phyloP scores from a whole-genome alignment of 1,284 basidiomycete genomes.

The Cryptococcus sp. region DNA sequence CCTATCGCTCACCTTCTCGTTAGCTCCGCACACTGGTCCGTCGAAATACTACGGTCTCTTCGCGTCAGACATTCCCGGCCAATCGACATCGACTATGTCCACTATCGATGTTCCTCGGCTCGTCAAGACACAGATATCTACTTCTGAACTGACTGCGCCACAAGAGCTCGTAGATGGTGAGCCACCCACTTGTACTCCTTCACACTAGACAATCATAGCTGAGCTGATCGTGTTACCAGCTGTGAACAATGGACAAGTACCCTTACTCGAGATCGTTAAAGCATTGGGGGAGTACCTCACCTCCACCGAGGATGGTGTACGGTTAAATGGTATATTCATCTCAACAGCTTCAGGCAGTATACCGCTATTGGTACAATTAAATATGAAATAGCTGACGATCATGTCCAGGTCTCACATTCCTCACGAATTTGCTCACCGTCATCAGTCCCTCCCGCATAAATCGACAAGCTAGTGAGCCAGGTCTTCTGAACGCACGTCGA shows the following conservation, averaged over 20 bases:
- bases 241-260: conserved; percentile 62
- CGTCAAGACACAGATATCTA: conserved; percentile 47
- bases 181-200: conserved; percentile 6
- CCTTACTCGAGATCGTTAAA: conserved; percentile 82
- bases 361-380: not conserved
- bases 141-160: conserved; percentile 41
- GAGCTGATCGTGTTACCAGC: conserved; percentile 56
- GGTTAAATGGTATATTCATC: conserved; percentile 69
- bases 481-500: not conserved
- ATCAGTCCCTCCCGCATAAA: conserved; percentile 62
- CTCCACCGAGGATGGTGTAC: conserved; percentile 73
- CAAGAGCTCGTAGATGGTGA: conserved; percentile 42
- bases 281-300: conserved; percentile 83
- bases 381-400: not conserved
- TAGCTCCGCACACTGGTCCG: no score
- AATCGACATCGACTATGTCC: not conserved
- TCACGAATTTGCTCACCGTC: not conserved
- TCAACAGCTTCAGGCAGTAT: not conserved
- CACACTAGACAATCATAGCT: not conserved
- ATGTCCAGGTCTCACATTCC: conserved; percentile 41
- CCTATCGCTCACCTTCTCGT: no score
- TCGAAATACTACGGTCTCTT: no score
- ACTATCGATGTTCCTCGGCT: conserved; percentile 48
- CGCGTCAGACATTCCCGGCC: no score
- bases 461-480: conserved; percentile 71